Evolutionary conservation across 768 basidiomycete genomes (phyloP).

Genomic region (Tulasnella sp.): DNA sequence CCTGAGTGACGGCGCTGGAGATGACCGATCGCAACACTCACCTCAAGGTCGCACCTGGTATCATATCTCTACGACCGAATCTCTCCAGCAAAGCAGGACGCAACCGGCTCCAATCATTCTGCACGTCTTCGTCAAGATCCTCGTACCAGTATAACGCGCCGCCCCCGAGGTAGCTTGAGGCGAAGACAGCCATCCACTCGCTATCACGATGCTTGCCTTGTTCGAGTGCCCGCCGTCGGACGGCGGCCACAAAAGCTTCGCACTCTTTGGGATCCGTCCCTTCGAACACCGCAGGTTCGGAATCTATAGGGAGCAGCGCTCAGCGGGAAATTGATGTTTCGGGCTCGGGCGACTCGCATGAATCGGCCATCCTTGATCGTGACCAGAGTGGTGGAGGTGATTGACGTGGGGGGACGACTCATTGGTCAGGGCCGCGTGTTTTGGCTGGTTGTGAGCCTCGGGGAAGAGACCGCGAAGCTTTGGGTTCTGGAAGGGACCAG

Average conservation of each 20-base stretch:
- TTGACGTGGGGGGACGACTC: neutral
- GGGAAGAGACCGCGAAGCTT: neutral
- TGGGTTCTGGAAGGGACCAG: too few relatives aligned
- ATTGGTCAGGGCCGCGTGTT: neutral
- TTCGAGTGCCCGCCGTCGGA: neutral
- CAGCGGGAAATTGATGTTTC: neutral
- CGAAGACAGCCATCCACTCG: constrained; percentile 16
- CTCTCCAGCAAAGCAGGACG: neutral
- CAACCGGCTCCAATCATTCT: constrained; percentile 10
- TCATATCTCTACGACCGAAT: neutral
- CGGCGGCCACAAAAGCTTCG: neutral
- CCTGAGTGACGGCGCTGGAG: neutral
- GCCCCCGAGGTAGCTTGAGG: neutral
- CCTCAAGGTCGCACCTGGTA: neutral
- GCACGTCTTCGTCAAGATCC: neutral
- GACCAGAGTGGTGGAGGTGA: neutral
- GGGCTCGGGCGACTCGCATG: neutral
- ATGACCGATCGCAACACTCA: neutral
- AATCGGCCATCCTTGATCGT: neutral
- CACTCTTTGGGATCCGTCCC: neutral
- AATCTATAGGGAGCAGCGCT: neutral
- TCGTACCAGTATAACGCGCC: constrained; percentile 22
- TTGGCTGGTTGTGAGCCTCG: neutral
- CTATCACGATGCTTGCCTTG: constrained; percentile 1
- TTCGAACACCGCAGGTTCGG: neutral